These are phyloP conservation scores for Cyberlindnera meyerae DNA, from an alignment of 805 yeast genomes.

Conservation along the genomic window DNA sequence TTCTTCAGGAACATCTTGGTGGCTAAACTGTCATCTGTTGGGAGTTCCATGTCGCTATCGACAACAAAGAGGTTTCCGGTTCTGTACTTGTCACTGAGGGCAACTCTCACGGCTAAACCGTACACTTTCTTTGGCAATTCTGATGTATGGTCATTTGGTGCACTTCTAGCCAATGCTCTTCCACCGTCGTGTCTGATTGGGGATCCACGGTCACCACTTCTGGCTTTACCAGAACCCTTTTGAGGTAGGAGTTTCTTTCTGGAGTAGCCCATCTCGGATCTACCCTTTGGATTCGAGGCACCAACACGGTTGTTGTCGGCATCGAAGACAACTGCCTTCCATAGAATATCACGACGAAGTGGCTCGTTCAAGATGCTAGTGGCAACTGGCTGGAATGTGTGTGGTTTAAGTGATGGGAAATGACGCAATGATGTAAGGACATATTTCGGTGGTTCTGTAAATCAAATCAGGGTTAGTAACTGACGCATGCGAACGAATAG, in stretches of 20 bases:
- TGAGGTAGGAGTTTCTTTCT: slow-evolving; percentile 80
- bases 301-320: slow-evolving; percentile 88
- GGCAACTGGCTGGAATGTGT: slow-evolving; percentile 70
- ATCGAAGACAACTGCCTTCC: slow-evolving; percentile 93
- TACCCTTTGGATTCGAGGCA: slow-evolving; percentile 78
- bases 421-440: slow-evolving; percentile 73
- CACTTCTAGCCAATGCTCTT: slow-evolving; percentile 81
- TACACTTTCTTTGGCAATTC: slow-evolving; percentile 71
- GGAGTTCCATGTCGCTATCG: slow-evolving; percentile 40
- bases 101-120: slow-evolving; percentile 70
- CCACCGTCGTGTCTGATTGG: slow-evolving; percentile 91
- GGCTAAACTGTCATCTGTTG: slow-evolving; percentile 37
- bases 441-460: slow-evolving; percentile 60
- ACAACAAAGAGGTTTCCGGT: slow-evolving; percentile 67
- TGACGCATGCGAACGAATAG: no score
- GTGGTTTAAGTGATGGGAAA: slow-evolving; percentile 91
- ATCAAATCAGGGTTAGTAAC: no score
- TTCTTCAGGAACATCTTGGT: slow-evolving; percentile 44
- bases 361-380: slow-evolving; percentile 65
- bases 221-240: slow-evolving; percentile 92
- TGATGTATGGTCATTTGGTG: slow-evolving; percentile 86
- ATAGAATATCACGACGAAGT: slow-evolving; percentile 82
- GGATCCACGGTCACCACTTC: slow-evolving; percentile 94
- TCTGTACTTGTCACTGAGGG: slow-evolving; percentile 76
- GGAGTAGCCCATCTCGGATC: slow-evolving; percentile 82